phyloP scores from a whole-genome alignment of 345 rosid species.

The Geranium brycei region DNA sequence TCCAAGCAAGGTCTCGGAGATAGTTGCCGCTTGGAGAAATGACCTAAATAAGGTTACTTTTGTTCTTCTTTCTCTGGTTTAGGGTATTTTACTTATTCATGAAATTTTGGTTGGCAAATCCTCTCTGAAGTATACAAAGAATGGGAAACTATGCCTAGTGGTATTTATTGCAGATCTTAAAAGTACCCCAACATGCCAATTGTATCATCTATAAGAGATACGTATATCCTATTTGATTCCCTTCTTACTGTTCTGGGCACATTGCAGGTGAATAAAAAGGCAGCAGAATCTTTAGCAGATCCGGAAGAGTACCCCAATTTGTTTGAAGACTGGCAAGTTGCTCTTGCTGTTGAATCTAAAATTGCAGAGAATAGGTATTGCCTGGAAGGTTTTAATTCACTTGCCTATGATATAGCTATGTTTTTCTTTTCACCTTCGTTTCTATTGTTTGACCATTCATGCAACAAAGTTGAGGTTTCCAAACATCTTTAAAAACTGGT shows the following conservation, averaged over 20 bases:
- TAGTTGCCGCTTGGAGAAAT: background rate
- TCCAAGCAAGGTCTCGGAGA: constrained; percentile 23
- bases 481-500: background rate
- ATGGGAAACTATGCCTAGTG: background rate
- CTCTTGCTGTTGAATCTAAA: constrained; percentile 10
- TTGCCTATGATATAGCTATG: background rate
- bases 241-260: background rate
- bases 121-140: no score
- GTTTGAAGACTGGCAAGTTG: constrained; percentile 15
- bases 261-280: constrained; percentile 7
- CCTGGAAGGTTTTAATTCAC: background rate
- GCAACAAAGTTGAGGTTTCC: background rate
- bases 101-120: no score
- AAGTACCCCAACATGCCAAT: background rate
- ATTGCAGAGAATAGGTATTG: constrained; percentile 6
- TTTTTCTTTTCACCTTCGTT: background rate
- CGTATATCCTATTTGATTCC: background rate
- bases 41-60: background rate
- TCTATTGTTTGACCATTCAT: background rate
- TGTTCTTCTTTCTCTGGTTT: background rate
- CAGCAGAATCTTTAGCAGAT: constrained; percentile 11
- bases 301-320: constrained; percentile 12
- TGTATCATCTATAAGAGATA: background rate
- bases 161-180: background rate
- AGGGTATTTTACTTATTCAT: background rate